These are phyloP conservation scores for Dryas alaskensis DNA, from an alignment of 306 rosid species.

Conservation along the genomic window DNA sequence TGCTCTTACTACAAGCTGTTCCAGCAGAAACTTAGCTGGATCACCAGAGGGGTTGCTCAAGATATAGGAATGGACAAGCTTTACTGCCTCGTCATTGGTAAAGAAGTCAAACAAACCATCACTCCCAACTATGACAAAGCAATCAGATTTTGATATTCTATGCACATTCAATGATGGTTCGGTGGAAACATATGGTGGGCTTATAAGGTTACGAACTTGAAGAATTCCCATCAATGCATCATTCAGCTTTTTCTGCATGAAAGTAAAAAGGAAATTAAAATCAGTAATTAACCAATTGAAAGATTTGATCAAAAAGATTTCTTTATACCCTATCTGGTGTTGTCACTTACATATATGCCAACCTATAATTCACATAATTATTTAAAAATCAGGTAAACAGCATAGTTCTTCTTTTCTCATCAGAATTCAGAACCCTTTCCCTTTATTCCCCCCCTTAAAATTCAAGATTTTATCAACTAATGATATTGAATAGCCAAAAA, in stretches of 20 bases:
- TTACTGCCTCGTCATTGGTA: conserved; percentile 79
- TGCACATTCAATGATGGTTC: conserved; percentile 76
- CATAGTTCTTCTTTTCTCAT: too few relatives aligned
- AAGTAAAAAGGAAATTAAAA: conserved; percentile 6
- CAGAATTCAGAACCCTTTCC: too few relatives aligned
- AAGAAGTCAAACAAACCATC: conserved; percentile 98
- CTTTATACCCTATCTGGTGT: neutral
- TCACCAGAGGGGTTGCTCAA: conserved; percentile 69
- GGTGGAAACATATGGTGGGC: conserved; percentile 90
- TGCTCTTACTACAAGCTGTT: conserved; percentile 77
- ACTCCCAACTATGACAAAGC: conserved; percentile 77
- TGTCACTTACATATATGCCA: neutral
- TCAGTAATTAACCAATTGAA: neutral
- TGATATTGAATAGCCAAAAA: neutral
- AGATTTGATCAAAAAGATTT: neutral
- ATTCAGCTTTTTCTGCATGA: conserved; percentile 72
- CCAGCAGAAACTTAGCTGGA: conserved; percentile 88
- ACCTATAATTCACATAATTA: neutral
- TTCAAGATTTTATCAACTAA: too few relatives aligned
- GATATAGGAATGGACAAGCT: conserved; percentile 74
- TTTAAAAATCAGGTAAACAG: neutral
- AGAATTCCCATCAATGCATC: conserved; percentile 99
- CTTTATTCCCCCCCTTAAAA: too few relatives aligned
- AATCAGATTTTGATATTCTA: conserved; percentile 64
- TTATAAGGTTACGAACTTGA: conserved; percentile 74